These are phyloP conservation scores for Bipolaris cookei DNA, from an alignment of 2,329 filamentous ascomycete genomes.

Conservation along the genomic window DNA sequence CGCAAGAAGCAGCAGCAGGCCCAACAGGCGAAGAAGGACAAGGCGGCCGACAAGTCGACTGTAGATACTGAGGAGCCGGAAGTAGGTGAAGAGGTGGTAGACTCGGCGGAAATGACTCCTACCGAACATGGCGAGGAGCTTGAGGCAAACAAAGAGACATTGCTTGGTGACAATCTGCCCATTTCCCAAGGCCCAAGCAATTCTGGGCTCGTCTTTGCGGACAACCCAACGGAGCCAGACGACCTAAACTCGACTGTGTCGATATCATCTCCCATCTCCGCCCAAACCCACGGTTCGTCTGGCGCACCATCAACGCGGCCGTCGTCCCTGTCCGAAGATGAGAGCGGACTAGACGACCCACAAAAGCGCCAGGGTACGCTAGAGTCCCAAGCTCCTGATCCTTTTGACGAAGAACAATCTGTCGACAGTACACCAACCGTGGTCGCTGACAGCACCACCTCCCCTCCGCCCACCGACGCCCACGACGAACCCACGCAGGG, in stretches of 20 bases:
- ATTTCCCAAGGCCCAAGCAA: slow-evolving; percentile 46
- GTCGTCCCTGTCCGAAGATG: slow-evolving; percentile 50
- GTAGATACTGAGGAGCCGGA: slow-evolving; percentile 12
- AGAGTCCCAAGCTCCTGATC: slow-evolving; percentile 21
- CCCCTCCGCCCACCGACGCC: slow-evolving; percentile 33
- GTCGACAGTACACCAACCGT: slow-evolving; percentile 46
- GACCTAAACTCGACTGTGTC: slow-evolving; percentile 46
- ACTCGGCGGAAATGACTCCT: slow-evolving; percentile 5
- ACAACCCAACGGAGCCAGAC: slow-evolving; percentile 40
- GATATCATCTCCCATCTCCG: slow-evolving; percentile 47
- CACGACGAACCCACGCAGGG: slow-evolving; percentile 13
- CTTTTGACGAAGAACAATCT: slow-evolving; percentile 41
- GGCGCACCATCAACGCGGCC: slow-evolving; percentile 48
- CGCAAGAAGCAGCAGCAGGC: slow-evolving; percentile 7
- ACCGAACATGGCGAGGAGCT: slow-evolving; percentile 10
- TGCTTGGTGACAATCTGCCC: slow-evolving; percentile 22
- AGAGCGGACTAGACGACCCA: slow-evolving; percentile 28
- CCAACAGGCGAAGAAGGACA: slow-evolving; percentile 1
- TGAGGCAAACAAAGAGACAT: slow-evolving; percentile 20
- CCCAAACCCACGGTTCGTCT: slow-evolving; percentile 48
- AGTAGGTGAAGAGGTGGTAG: slow-evolving; percentile 3
- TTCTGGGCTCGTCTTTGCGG: slow-evolving; percentile 62
- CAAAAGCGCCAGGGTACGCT: slow-evolving; percentile 23
- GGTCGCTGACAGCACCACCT: slow-evolving; percentile 39
- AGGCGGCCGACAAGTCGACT: slow-evolving; percentile 22